Evolutionary conservation across 306 rosid species (phyloP).

Genomic region (Vachellia collinsii): DNA sequence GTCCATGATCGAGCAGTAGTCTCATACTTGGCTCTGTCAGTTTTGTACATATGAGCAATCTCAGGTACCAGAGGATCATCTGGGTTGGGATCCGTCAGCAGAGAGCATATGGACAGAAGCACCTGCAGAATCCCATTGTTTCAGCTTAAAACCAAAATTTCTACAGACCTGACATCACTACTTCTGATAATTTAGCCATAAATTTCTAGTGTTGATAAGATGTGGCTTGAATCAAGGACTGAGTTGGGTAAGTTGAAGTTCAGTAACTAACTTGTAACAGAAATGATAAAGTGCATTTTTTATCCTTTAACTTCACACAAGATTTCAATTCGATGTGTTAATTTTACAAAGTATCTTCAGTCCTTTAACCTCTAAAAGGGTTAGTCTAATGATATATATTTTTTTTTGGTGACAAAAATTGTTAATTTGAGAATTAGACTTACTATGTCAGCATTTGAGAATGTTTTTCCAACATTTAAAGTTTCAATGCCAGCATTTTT

Average conservation of each 20-base stretch:
- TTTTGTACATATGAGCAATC: conserved; percentile 66
- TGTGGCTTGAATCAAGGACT: neutral
- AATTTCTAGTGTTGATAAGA: neutral
- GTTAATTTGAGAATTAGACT: too few species aligned
- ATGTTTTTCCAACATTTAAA: too few species aligned
- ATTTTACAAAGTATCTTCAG: too few species aligned
- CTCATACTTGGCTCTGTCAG: conserved; percentile 59
- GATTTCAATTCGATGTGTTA: too few species aligned
- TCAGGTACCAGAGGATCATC: conserved; percentile 75
- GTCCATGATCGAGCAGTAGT: conserved; percentile 67
- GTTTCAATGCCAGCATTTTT: too few species aligned
- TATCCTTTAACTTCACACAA: too few species aligned
- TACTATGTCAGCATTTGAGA: too few species aligned
- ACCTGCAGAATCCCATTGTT: conserved; percentile 49
- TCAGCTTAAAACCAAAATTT: neutral
- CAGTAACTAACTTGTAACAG: neutral
- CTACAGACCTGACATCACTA: neutral
- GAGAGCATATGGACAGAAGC: conserved; percentile 65
- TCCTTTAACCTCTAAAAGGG: too few species aligned
- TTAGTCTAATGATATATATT: too few species aligned
- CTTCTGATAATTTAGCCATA: neutral
- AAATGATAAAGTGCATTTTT: too few species aligned
- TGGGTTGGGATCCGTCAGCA: conserved; percentile 71
- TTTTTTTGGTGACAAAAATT: too few species aligned
- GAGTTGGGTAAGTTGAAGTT: too few species aligned